Conservation (phyloP, 495 filamentous ascomycete species). For the Astrothelium macrocarpum region DNA sequence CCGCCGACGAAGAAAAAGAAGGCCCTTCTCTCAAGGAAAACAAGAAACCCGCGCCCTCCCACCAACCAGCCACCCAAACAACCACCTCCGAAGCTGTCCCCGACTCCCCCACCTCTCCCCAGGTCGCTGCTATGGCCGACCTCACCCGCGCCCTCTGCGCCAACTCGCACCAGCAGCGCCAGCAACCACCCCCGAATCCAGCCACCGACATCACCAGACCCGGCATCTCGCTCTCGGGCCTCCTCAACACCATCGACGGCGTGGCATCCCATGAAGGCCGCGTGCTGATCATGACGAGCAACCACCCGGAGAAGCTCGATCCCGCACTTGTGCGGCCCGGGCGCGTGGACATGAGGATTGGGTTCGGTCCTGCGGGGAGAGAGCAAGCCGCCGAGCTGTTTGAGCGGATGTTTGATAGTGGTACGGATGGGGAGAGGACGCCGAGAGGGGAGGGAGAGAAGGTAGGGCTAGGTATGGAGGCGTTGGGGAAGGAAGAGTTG, state of each 20-base stretch:
- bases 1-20: neutral
- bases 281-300: slow-evolving; percentile 78
- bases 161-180: neutral
- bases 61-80: neutral
- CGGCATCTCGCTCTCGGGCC: slow-evolving; percentile 60
- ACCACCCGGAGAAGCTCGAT: slow-evolving; percentile 65
- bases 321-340: slow-evolving; percentile 66
- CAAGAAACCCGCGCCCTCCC: neutral
- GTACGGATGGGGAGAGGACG: neutral
- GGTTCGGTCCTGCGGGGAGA: slow-evolving; percentile 55
- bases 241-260: slow-evolving; percentile 79
- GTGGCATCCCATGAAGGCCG: slow-evolving; percentile 73
- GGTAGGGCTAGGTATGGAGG: neutral
- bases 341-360: slow-evolving; percentile 62
- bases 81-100: neutral
- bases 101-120: neutral
- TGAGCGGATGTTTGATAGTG: slow-evolving; percentile 56
- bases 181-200: neutral
- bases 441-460: neutral
- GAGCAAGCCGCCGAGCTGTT: slow-evolving; percentile 60
- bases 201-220: slow-evolving; percentile 31
- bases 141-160: neutral
- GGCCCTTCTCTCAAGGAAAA: neutral
- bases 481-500: slow-evolving; percentile 25
- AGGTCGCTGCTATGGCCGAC: neutral